Base-by-base conservation (phyloP, 2,329 filamentous ascomycete species). In the Pseudomassariella vexata region DNA sequence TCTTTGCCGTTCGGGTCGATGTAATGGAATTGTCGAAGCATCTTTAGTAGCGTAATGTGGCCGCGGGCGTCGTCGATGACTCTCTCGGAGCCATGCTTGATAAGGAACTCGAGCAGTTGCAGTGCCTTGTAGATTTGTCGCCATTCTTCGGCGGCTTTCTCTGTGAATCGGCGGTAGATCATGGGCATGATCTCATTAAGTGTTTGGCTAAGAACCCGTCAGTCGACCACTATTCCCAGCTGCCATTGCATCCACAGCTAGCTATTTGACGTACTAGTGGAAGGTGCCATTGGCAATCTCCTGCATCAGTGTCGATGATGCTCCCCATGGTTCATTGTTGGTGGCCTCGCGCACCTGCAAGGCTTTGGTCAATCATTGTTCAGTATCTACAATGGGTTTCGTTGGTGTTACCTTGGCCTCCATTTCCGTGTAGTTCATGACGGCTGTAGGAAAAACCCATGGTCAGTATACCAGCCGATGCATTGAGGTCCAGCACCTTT, bases 141-240 rank as follows among this genome's bases (percentile, higher is more conserved):
- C 92, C 92, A 98, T 65, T 98, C 92, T 58, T 98, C 92, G 35
- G 92, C 90, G 6, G 88, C 76, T 69, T 98, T 98, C 59, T 98
- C 92, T 39, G 92, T 98, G 62, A 98, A 98, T 44, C 92, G 85
- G 54, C 94, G 92, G 69, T 98, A 98, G 55, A 98, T 95, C 87
- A 98, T 92, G 45, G 92, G 92, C 92, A 98, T 98, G 57, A 98
- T 96, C 62, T 98, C 92, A 62, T 96, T 96, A 36, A 98, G 79
- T 32, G 89, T 78, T 78, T 95, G 88, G 59, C 90, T 95, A 55
- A 39, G 49, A 39, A 47, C 41, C 22, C 37, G 17, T 20, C 16
- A 30, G 10, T 19, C 26, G 7, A 7, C 9, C n/a, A n/a, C n/a
- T n/a, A n/a, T n/a, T n/a, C n/a, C n/a, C n/a, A n/a, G n/a, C n/a